Percentiles rank a stretch among this genome's conserved stretches.
phyloP scores from a whole-genome alignment of 345 rosid genomes.

The Eucalyptus globulus region DNA sequence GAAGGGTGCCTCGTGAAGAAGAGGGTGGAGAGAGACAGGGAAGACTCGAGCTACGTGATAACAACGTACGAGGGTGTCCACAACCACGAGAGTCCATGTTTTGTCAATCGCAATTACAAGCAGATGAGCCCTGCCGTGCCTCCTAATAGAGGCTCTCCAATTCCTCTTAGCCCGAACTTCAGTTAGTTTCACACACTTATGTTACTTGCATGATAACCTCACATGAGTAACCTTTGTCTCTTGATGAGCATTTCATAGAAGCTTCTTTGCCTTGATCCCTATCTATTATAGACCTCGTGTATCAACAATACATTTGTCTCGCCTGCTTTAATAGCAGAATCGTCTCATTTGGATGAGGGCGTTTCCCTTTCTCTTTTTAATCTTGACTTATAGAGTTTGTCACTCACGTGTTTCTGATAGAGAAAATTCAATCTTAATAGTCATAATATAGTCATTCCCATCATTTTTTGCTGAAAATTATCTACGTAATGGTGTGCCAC shows the following conservation, averaged over 20 bases:
- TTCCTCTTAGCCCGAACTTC: neutral
- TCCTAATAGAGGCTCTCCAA: neutral
- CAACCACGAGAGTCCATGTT: constrained; percentile 42
- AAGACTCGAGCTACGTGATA: constrained; percentile 49
- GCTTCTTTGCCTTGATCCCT: neutral
- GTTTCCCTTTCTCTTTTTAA: neutral
- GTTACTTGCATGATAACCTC: neutral
- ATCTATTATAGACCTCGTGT: neutral
- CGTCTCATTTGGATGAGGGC: neutral
- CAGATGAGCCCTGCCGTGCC: neutral
- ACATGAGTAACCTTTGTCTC: neutral
- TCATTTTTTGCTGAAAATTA: too few species aligned
- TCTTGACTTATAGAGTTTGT: neutral
- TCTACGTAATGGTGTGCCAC: neutral
- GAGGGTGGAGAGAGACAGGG: constrained; percentile 65
- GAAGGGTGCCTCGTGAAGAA: constrained; percentile 79
- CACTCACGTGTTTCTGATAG: neutral
- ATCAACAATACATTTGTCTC: neutral
- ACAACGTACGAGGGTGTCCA: constrained; percentile 82
- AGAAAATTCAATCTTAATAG: neutral
- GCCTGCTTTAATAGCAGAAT: neutral
- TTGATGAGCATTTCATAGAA: neutral
- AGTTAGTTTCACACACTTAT: neutral
- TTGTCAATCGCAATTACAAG: neutral
- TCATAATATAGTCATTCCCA: neutral